phyloP scores from a whole-genome alignment of 2,329 filamentous ascomycete species.

The Thelonectria olida region DNA sequence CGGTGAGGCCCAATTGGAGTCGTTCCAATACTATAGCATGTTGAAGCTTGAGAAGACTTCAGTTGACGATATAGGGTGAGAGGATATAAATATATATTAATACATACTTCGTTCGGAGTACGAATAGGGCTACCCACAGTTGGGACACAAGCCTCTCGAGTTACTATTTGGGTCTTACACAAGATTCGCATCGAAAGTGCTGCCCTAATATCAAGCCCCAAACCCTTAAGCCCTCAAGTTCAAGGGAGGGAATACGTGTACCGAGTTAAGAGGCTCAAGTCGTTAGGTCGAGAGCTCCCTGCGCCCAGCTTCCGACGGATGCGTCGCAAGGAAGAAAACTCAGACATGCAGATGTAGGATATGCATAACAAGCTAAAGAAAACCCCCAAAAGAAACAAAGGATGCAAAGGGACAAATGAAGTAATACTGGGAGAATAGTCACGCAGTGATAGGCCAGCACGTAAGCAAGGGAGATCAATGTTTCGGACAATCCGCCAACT shows the following conservation, averaged over 20 bases:
- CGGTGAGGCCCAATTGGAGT: neutral
- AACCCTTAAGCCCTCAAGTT: no score
- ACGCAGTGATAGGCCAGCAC: neutral
- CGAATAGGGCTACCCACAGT: no score
- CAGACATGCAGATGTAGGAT: neutral
- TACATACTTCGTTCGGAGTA: no score
- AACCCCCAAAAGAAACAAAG: neutral
- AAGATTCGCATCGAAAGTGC: no score
- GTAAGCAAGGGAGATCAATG: neutral
- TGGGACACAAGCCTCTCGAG: no score
- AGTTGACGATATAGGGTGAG: neutral
- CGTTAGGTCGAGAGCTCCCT: neutral
- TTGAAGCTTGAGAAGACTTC: neutral
- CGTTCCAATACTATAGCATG: neutral
- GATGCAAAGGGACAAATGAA: neutral
- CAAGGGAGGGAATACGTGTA: neutral
- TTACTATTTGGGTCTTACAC: no score
- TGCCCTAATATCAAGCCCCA: no score
- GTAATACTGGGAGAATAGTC: neutral
- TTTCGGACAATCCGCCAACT: neutral
- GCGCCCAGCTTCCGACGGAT: neutral
- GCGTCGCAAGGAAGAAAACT: neutral
- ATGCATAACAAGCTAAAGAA: neutral
- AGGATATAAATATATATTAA: no score
- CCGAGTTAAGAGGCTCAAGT: neutral